Evolutionary conservation across 2,329 filamentous ascomycete species (phyloP), one percentile per base, ranked within the genome.

Genomic region (Aplosporella prunicola): DNA sequence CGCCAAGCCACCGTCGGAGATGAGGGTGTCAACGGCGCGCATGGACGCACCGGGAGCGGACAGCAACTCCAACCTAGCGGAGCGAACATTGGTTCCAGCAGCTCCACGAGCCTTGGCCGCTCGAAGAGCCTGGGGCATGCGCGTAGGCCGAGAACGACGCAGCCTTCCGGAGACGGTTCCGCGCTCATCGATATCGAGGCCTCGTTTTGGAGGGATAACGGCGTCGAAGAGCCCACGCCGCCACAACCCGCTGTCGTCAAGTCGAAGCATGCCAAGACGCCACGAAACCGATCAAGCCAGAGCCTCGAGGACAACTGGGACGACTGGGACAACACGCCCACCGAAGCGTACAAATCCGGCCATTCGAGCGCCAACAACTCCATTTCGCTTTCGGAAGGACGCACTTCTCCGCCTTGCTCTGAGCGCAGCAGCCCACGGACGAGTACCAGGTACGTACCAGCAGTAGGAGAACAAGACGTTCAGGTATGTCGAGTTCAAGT

Each of bases 1-100:
- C 75, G 88, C 47, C 91, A 96, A 61, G 93, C 89, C 10, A 94
- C 91, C 0, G 87, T 98, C 5, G 91, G 91, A 16, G 91, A 98
- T 38, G 91, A 98, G 63, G 84, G 79, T 11, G 76, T 86, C 45
- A 77, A 69, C 43, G 79, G 76, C 11, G 29, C 31, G 20, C 23
- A 20, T 3, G 16, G 29, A 14, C 35, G 35, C 9, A 26, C 23
- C n/a, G 24, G 13, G 15, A 6, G 18, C 7, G 24, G 25, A 13
- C 15, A 31, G 9, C 31, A 29, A n/a, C 10, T 34, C 13, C 38
- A 29, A 15, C 31, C 38, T 20, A 35, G 32, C n/a, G 32, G 28
- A 24, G 31, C 25, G 11, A 32, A 38, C 7, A 26, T 32, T 11
- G 34, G 26, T 9, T 32, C 36, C n/a, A 39, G 36, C 22, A 23